These are phyloP conservation scores for Neopestalotiopsis sp. DNA, from an alignment of 2,329 filamentous ascomycete species.

Conservation along the genomic window DNA sequence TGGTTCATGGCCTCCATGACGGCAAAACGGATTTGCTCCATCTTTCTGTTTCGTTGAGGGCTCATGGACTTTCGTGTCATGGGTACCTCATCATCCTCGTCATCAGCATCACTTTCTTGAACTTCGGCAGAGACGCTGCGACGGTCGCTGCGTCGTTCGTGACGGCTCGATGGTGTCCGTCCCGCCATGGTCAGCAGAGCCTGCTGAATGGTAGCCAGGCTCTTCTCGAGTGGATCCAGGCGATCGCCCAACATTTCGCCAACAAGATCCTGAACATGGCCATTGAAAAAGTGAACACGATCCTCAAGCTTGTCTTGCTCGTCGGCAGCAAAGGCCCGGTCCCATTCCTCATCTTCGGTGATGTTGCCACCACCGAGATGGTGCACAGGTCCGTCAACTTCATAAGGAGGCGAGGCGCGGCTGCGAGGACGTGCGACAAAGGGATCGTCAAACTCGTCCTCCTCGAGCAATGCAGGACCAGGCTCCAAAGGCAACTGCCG, in stretches of 20 bases:
- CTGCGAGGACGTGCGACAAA: constrained; percentile 60
- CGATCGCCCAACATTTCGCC: constrained; percentile 77
- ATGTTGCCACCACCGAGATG: constrained; percentile 68
- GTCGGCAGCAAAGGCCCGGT: constrained; percentile 80
- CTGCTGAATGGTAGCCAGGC: constrained; percentile 77
- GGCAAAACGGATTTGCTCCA: constrained; percentile 80
- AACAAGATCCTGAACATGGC: constrained; percentile 86
- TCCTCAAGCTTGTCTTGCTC: constrained; percentile 84
- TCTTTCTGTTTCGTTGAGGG: constrained; percentile 76
- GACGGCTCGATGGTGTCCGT: constrained; percentile 60
- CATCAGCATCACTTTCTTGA: constrained; percentile 88
- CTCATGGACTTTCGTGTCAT: constrained; percentile 72
- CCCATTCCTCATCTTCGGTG: constrained; percentile 87
- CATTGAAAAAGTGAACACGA: constrained; percentile 88
- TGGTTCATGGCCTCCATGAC: constrained; percentile 75
- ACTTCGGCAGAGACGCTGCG: constrained; percentile 74
- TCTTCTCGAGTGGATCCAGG: constrained; percentile 80
- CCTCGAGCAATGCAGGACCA: constrained; percentile 51
- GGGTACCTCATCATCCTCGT: constrained; percentile 80
- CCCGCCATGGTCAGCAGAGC: constrained; percentile 65
- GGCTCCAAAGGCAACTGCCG: constrained; percentile 52
- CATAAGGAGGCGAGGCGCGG: constrained; percentile 40
- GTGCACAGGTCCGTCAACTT: constrained; percentile 58
- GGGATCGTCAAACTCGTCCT: constrained; percentile 66
- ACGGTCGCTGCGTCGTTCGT: constrained; percentile 45